Conservation (phyloP, 169 alveolate genomes). For the Amoebophrya sp. region DNA sequence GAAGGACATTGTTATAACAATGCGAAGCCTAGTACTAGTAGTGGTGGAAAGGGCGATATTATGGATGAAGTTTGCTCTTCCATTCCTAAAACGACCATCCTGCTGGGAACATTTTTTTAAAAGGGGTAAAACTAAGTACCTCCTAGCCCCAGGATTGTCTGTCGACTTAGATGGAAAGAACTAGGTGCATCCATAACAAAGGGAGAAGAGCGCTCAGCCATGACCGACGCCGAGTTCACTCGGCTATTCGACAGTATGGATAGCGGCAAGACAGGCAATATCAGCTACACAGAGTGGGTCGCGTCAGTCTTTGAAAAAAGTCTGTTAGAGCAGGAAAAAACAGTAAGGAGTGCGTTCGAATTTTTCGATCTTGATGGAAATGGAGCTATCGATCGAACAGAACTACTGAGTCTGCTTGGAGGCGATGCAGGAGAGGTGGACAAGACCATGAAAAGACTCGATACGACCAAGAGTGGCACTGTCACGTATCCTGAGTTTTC, state of each 20-base stretch:
- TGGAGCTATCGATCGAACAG: background rate
- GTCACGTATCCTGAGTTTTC: background rate
- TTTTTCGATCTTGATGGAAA: background rate
- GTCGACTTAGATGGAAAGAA: too few species aligned
- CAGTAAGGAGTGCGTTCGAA: background rate
- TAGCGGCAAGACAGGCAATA: background rate
- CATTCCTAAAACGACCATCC: too few species aligned
- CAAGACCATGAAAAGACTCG: background rate
- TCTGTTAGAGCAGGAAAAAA: background rate
- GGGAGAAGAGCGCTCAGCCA: too few species aligned
- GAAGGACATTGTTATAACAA: background rate
- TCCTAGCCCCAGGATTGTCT: too few species aligned
- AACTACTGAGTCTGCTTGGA: background rate
- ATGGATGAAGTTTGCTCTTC: too few species aligned
- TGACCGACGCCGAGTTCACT: background rate
- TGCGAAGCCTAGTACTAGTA: too few species aligned
- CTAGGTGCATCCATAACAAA: too few species aligned
- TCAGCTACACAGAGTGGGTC: background rate
- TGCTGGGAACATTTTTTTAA: too few species aligned
- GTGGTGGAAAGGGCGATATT: too few species aligned
- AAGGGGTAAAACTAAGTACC: too few species aligned
- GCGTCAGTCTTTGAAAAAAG: background rate
- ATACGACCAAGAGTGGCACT: background rate
- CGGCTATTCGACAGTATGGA: too few species aligned
- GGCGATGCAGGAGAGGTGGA: background rate